A percentile compares a stretch with the other conserved stretches of the same genome.
Conservation (phyloP, 2,329 filamentous ascomycete species). For the Ceratocystis destructans region DNA sequence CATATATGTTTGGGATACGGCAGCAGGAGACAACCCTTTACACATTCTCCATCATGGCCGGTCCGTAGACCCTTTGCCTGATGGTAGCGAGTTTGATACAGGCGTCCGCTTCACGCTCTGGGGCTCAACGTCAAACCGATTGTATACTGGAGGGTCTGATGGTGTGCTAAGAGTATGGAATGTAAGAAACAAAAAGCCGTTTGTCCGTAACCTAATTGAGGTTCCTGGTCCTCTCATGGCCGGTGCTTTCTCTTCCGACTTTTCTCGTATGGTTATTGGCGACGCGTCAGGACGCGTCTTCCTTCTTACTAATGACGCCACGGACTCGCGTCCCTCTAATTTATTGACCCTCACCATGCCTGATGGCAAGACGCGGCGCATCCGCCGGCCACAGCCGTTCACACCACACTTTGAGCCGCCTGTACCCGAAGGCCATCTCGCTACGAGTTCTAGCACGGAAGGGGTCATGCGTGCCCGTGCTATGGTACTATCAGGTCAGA, state of each 20-base stretch:
- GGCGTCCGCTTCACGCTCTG: conserved; percentile 52
- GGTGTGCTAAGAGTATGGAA: conserved; percentile 52
- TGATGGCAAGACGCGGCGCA: conserved; percentile 23
- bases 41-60: conserved; percentile 42
- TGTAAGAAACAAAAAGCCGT: conserved; percentile 29
- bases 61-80: conserved; percentile 30
- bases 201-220: conserved; percentile 41
- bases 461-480: conserved; percentile 24
- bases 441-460: not conserved
- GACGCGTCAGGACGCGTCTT: conserved; percentile 49
- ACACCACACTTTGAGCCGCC: conserved; percentile 38
- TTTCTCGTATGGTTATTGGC: conserved; percentile 41
- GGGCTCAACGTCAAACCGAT: conserved; percentile 41
- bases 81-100: conserved; percentile 42
- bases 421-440: conserved; percentile 25
- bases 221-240: conserved; percentile 43
- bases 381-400: conserved; percentile 36
- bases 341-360: conserved; percentile 29
- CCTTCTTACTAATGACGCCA: conserved; percentile 37
- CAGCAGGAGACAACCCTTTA: conserved; percentile 39
- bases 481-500: conserved; percentile 30
- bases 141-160: conserved; percentile 52
- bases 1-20: conserved; percentile 51
- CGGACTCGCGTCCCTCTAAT: conserved; percentile 27
- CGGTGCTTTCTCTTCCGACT: conserved; percentile 45